These are phyloP conservation scores for Saccharomycopsis amapae DNA, from an alignment of 805 yeast species.

Conservation along the genomic window DNA sequence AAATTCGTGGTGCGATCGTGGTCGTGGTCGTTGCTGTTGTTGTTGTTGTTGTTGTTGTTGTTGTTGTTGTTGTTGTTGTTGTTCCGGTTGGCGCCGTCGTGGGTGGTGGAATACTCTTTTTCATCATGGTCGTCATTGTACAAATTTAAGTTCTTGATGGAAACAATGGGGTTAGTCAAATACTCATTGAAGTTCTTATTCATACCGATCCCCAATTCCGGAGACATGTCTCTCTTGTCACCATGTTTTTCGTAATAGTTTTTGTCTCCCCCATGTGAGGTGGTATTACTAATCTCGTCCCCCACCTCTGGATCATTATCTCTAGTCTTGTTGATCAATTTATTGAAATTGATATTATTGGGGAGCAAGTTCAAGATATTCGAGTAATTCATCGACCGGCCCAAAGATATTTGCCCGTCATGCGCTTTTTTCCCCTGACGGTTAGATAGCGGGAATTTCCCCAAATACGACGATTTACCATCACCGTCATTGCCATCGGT, in stretches of 20 bases:
- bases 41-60: background rate
- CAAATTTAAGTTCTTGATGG: constrained; percentile 7
- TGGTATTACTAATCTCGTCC: too few relatives aligned
- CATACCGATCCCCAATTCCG: too few relatives aligned
- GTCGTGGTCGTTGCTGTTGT: background rate
- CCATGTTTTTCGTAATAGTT: too few relatives aligned
- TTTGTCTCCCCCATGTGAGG: too few relatives aligned
- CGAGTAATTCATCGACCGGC: constrained; percentile 1
- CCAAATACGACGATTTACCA: background rate
- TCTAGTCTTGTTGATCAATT: constrained; percentile 5
- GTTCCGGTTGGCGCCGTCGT: background rate
- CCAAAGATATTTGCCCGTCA: background rate
- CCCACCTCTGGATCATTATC: background rate
- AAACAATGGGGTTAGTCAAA: constrained; percentile 3
- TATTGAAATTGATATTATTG: constrained; percentile 10
- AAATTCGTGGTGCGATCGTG: background rate
- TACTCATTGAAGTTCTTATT: constrained; percentile 9
- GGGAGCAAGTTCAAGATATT: constrained; percentile 9
- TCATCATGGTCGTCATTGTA: constrained; percentile 6
- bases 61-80: background rate
- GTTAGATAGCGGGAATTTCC: background rate
- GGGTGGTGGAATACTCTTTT: background rate
- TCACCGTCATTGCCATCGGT: too few relatives aligned
- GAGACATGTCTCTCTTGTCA: too few relatives aligned
- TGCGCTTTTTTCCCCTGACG: background rate